phyloP scores from a whole-genome alignment of 257 asterid genomes.

The Pogostemon cablin region DNA sequence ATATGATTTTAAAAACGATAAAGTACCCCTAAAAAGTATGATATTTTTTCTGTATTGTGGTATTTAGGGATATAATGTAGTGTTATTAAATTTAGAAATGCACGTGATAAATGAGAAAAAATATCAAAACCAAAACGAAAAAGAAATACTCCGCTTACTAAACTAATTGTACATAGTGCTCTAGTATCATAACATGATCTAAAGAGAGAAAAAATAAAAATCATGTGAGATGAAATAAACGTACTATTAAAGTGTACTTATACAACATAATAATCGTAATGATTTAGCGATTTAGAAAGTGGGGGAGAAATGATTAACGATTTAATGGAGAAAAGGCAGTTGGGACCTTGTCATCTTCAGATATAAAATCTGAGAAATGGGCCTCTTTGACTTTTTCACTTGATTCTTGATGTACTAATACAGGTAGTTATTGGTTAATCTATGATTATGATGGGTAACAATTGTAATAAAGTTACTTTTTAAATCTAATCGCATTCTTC shows the following conservation, averaged over 20 bases:
- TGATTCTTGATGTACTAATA: constrained; percentile 29
- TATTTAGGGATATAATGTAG: too few species aligned
- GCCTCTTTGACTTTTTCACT: constrained; percentile 36
- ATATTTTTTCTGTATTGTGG: too few species aligned
- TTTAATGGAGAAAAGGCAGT: constrained; percentile 11
- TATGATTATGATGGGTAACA: constrained; percentile 41
- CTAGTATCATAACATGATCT: too few species aligned
- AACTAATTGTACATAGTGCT: too few species aligned
- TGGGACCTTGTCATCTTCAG: constrained; percentile 19
- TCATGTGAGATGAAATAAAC: background rate
- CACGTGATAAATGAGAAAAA: too few species aligned
- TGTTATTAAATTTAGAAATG: too few species aligned
- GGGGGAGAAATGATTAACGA: constrained; percentile 38
- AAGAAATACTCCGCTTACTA: too few species aligned
- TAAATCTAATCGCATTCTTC: constrained; percentile 23
- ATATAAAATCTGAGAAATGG: constrained; percentile 31
- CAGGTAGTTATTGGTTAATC: constrained; percentile 35
- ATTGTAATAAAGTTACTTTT: constrained; percentile 37
- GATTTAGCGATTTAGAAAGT: constrained; percentile 31
- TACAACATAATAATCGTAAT: constrained; percentile 24
- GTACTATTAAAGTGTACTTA: constrained; percentile 26
- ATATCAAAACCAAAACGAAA: too few species aligned
- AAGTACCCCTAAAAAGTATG: too few species aligned
- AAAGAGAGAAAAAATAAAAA: too few species aligned
- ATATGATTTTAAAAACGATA: too few species aligned